Base-by-base conservation (phyloP, 768 basidiomycete species). In the Clitopilus passeckerianus region DNA sequence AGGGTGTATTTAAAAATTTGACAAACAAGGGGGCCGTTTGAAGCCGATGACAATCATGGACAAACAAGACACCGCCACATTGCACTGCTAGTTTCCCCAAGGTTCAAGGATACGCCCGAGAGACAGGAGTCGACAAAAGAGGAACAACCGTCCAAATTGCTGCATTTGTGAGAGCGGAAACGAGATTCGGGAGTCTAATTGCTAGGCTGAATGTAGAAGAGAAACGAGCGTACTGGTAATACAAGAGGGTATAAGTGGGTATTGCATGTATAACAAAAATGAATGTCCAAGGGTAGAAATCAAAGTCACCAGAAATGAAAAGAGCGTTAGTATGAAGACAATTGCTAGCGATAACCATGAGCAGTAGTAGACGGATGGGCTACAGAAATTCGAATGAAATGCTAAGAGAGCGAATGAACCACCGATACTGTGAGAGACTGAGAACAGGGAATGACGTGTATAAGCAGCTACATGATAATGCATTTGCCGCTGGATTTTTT, bases 381-480 rank as follows among this genome's bases (percentile, higher is more conserved):
- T 50, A 50, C 46, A 50, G n/a, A 41, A 41, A 41, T n/a, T 15
- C 24, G 15, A 33, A 15, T 23, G 24, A 14, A 44, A 24, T 44
- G 12, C 20, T 46, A 58, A 23, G 50, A 56, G 59, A 54, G 34
- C 27, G 44, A 46, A 57, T 30, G 57, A n/a, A 52, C 56, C 20
- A 54, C 50, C 46, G 54, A 41, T 15, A 41, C 37, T 14, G 37
- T 15, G n/a, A 41, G 46, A 33, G 30, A 22, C 14, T 33, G 54
- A 34, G 33, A 55, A 27, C 6, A n/a, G 30, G n/a, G 18, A 14
- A 18, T 22, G 34, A 10, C 5, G 54, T n/a, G 33, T 23, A 18
- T 15, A 55, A 64, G 20, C 54, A 12, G n/a, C 67, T 73, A 81
- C 79, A 81, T 78, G 59, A 79, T 71, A 44, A 77, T 69, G 64